Conservation (phyloP, 345 rosid species). For the Viola odorata region DNA sequence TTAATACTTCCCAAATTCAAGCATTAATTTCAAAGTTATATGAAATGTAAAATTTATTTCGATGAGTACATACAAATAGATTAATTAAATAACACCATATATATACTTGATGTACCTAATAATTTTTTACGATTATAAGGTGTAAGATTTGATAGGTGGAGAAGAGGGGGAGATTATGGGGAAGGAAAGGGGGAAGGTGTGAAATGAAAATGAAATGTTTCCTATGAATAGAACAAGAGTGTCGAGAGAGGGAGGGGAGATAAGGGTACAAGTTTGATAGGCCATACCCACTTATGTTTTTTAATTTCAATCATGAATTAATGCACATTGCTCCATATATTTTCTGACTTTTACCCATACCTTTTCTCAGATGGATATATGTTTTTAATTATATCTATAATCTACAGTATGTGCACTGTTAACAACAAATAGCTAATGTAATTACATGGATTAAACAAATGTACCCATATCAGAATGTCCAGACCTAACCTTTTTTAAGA, state of each 20-base stretch:
- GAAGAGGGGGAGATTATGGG: conserved; percentile 21
- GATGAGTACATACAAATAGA: no score
- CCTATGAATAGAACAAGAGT: conserved; percentile 47
- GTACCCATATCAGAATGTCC: conserved; percentile 46
- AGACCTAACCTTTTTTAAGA: conserved; percentile 12
- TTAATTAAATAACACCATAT: no score
- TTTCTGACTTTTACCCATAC: conserved; percentile 43
- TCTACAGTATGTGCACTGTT: no score
- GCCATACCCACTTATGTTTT: conserved; percentile 51
- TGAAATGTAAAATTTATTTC: no score
- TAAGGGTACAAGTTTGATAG: conserved; percentile 39
- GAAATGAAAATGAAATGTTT: conserved; percentile 43
- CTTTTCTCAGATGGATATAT: conserved; percentile 20
- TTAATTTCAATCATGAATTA: conserved; percentile 42
- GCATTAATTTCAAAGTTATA: no score
- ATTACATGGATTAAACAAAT: conserved; percentile 23
- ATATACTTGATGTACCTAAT: no score
- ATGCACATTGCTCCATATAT: neutral
- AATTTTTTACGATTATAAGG: neutral
- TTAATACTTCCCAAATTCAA: no score
- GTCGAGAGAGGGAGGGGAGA: conserved; percentile 47
- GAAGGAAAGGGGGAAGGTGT: conserved; percentile 29
- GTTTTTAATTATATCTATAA: neutral
- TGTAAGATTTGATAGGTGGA: conserved; percentile 17
- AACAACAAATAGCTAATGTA: no score